These are phyloP conservation scores for Handroanthus guayacan DNA, from an alignment of 257 asterid species.

Conservation along the genomic window DNA sequence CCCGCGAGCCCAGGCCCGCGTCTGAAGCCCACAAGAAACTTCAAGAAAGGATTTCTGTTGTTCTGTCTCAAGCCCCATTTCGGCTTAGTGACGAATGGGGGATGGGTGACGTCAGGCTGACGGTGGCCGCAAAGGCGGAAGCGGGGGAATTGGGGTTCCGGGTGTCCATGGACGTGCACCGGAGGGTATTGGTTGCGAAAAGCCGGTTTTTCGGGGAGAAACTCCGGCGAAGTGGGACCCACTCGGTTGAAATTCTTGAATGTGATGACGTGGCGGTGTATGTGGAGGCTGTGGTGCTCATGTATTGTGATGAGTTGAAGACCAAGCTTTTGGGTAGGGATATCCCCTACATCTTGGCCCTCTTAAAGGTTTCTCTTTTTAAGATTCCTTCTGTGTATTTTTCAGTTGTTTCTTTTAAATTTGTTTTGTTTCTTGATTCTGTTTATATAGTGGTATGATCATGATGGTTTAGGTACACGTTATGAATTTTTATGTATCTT, in stretches of 20 bases:
- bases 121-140: conserved; percentile 58
- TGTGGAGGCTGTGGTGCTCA: conserved; percentile 78
- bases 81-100: conserved; percentile 39
- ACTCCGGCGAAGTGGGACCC: conserved; percentile 69
- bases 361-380: conserved; percentile 66
- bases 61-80: conserved; percentile 65
- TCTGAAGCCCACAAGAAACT: conserved; percentile 50
- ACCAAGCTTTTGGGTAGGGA: conserved; percentile 60
- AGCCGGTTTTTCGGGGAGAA: conserved; percentile 88
- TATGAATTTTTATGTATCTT: background rate
- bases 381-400: background rate
- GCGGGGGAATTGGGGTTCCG: conserved; percentile 51
- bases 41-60: conserved; percentile 61
- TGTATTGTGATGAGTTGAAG: conserved; percentile 78
- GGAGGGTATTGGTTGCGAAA: conserved; percentile 61
- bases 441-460: background rate
- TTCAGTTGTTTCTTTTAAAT: background rate
- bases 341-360: conserved; percentile 74
- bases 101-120: conserved; percentile 79
- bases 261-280: conserved; percentile 89
- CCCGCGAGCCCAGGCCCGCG: conserved; percentile 55
- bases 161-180: conserved; percentile 79
- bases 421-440: background rate
- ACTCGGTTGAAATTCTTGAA: conserved; percentile 87
- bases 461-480: background rate